phyloP scores from a whole-genome alignment of 1,284 basidiomycete genomes.

The Lentinula novae-zelandiae region DNA sequence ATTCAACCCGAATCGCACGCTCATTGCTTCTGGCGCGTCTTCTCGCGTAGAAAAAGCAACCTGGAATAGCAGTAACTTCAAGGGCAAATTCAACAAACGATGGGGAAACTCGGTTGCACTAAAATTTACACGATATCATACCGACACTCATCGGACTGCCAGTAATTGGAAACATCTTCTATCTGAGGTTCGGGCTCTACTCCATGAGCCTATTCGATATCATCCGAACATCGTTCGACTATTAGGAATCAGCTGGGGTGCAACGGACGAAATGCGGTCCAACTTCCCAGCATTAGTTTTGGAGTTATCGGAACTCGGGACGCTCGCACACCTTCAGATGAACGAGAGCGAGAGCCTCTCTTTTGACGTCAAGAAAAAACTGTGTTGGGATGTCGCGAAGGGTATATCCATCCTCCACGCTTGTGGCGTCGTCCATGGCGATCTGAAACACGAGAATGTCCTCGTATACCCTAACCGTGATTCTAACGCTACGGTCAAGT shows the following conservation, averaged over 20 bases:
- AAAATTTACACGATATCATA: constrained; percentile 2
- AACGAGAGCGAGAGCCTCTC: background rate
- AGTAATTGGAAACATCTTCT: constrained; percentile 11
- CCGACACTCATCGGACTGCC: background rate
- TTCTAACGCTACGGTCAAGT: constrained; percentile 1
- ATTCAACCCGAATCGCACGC: background rate
- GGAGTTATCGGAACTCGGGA: constrained; percentile 11
- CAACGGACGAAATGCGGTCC: background rate
- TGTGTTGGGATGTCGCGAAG: constrained; percentile 11
- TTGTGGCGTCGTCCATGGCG: constrained; percentile 9
- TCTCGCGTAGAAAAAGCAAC: constrained; percentile 6
- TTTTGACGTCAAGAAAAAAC: constrained; percentile 8
- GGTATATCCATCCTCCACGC: constrained; percentile 13
- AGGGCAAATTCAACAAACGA: background rate
- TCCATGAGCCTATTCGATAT: constrained; percentile 14
- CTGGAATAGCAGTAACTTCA: background rate
- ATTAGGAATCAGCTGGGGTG: constrained; percentile 12
- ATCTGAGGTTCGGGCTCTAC: constrained; percentile 8
- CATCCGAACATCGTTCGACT: constrained; percentile 13
- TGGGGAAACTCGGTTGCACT: constrained; percentile 10
- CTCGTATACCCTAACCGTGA: constrained; percentile 5
- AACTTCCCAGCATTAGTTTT: constrained; percentile 9
- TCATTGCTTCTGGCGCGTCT: constrained; percentile 8
- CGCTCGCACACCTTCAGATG: constrained; percentile 4
- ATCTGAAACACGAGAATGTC: constrained; percentile 13